Evolutionary conservation across 106 monocot species (phyloP), one percentile per base, ranked within the genome.

Genomic region (Platanthera zijinensis): DNA sequence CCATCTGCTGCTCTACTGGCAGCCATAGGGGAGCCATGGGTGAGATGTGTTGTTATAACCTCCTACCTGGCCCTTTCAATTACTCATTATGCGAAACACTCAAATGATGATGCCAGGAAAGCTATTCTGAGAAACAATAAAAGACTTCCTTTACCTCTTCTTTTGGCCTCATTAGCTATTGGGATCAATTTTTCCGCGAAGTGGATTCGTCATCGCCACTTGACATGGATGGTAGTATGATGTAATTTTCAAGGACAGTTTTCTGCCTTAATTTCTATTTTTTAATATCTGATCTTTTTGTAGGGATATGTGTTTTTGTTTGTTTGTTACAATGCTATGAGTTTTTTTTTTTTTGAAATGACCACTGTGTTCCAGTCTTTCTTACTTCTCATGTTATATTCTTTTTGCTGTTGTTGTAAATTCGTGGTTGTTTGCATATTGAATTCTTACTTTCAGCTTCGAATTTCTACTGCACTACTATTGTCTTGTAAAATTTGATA

Each of bases 141-240:
- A 53, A 84, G 50, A 56, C 52, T 78, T 52, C 93, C 93, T 3
- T 7, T 87, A 6, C 90, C 90, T 45, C 80, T 94, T 5, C 61
- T 83, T 25, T 53, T 94, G 39, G 84, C 83, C 59, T 86, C 84
- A 21, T 13, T 94, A 15, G 76, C 93, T 15, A 88, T 90, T 57
- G 90, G 88, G 14, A 85, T 88, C 56, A 84, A 90, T 82, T 30
- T 88, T 74, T 88, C 86, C 69, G 90, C 88, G 5, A 90, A 87
- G 79, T 90, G 87, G 90, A 49, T 93, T 21, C 78, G 90, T 11
- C 32, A 84, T 71, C 66, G 90, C 21, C 93, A 94, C 75, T 81
- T 94, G 76, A 94, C 88, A 25, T 94, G 93, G 93, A 94, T 94
- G 93, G 82, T 94, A 74, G 88, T 74, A 19, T 93, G 72, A 72